A percentile compares a stretch with the other conserved stretches of the same genome.
phyloP scores from a whole-genome alignment of 352 stramenopile genomes.

The Phytophthora crassamura region DNA sequence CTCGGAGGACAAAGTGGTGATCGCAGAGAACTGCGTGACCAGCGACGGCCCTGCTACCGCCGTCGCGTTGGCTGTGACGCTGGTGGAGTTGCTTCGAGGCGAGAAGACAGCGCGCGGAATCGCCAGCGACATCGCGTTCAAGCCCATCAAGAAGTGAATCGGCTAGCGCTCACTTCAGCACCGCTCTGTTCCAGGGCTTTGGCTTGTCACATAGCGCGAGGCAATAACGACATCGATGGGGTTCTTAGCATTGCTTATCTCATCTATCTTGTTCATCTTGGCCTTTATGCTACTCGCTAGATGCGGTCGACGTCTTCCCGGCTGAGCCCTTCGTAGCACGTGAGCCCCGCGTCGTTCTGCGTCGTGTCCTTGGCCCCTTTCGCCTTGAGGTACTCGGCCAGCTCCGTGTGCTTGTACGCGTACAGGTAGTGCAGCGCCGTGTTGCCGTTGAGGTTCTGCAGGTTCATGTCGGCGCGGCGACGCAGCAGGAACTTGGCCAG shows the following conservation, averaged over 20 bases:
- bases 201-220: too few species aligned
- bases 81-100: conserved; percentile 69
- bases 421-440: conserved; percentile 96
- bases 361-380: conserved; percentile 95
- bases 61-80: conserved; percentile 57
- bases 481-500: conserved; percentile 95
- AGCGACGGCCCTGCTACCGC: conserved; percentile 66
- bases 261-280: too few species aligned
- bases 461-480: conserved; percentile 93
- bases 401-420: conserved; percentile 91
- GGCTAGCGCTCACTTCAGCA: too few species aligned
- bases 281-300: conserved; percentile 14
- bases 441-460: conserved; percentile 95
- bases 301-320: conserved; percentile 53
- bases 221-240: too few species aligned
- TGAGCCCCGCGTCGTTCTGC: conserved; percentile 91
- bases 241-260: too few species aligned
- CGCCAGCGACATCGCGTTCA: conserved; percentile 39
- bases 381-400: conserved; percentile 94
- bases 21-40: conserved; percentile 71
- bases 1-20: conserved; percentile 57
- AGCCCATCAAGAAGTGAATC: conserved; percentile 34
- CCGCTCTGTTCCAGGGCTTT: too few species aligned
- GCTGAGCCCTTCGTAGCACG: conserved; percentile 95
- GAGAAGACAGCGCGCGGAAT: conserved; percentile 42